phyloP scores from a whole-genome alignment of 2,329 filamentous ascomycete genomes.

The Fusarium foetens region DNA sequence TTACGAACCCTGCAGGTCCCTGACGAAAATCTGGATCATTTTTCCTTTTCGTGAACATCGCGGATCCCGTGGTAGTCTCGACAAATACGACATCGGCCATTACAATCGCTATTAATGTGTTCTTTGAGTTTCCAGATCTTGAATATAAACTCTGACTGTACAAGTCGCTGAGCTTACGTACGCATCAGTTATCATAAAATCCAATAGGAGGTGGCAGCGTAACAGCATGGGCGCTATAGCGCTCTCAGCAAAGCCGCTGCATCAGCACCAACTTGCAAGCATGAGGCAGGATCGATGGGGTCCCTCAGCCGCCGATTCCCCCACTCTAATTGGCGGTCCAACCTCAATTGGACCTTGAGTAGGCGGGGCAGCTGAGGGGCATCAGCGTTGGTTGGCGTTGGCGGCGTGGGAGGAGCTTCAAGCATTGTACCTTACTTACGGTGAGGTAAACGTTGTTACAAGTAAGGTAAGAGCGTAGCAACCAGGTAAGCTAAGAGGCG shows the following conservation, averaged over 20 bases:
- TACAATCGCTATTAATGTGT: neutral
- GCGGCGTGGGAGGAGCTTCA: constrained; percentile 42
- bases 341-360: constrained; percentile 33
- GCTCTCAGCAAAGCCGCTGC: constrained; percentile 21
- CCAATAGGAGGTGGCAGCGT: constrained; percentile 41
- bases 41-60: neutral
- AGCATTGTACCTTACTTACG: constrained; percentile 28
- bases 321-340: constrained; percentile 26
- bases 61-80: neutral
- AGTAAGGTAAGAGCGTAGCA: constrained; percentile 19
- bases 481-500: constrained; percentile 14
- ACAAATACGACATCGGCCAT: neutral
- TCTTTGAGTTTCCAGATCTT: neutral
- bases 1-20: constrained; percentile 21
- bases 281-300: constrained; percentile 27
- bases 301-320: constrained; percentile 14
- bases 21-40: neutral
- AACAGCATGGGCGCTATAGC: constrained; percentile 36
- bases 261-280: constrained; percentile 30
- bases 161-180: constrained; percentile 23
- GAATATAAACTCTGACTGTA: neutral
- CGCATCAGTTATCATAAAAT: constrained; percentile 6
- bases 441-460: constrained; percentile 30
- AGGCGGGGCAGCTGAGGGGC: constrained; percentile 46
- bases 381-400: constrained; percentile 28